phyloP scores from a whole-genome alignment of 352 stramenopile species.

The Phytopythium sindhum region DNA sequence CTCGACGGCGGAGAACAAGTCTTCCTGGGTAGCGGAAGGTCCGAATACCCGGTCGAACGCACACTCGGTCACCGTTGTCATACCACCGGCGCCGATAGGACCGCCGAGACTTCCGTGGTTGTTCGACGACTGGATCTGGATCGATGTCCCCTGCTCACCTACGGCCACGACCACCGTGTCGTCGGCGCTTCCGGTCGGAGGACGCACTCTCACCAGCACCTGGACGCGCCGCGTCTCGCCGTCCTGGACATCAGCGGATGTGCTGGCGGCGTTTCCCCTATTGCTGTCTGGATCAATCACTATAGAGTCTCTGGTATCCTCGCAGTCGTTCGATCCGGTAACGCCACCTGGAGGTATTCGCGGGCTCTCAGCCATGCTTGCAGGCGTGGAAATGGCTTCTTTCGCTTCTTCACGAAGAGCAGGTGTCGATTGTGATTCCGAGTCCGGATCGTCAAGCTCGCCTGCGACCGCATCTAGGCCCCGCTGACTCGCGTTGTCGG shows the following conservation, averaged over 20 bases:
- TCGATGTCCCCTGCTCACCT: constrained; percentile 20
- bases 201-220: constrained; percentile 74
- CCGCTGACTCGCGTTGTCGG: background rate
- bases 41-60: constrained; percentile 75
- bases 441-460: background rate
- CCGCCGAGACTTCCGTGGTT: background rate
- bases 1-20: constrained; percentile 73
- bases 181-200: constrained; percentile 19
- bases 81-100: constrained; percentile 4
- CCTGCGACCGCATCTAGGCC: background rate
- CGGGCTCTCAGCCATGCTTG: background rate
- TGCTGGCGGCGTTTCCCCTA: background rate
- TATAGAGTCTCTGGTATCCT: background rate
- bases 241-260: background rate
- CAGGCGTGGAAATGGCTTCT: background rate
- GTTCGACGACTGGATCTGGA: constrained; percentile 19
- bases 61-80: constrained; percentile 53
- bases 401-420: background rate
- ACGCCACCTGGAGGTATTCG: background rate
- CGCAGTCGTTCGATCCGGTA: background rate
- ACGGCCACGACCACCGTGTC: constrained; percentile 29
- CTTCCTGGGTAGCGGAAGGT: constrained; percentile 53
- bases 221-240: constrained; percentile 34
- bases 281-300: background rate
- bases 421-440: background rate